Percentiles rank a stretch among this genome's conserved stretches.
These are phyloP conservation scores for Silene coronaria DNA, from an alignment of 179 eudicot species.

Conservation along the genomic window DNA sequence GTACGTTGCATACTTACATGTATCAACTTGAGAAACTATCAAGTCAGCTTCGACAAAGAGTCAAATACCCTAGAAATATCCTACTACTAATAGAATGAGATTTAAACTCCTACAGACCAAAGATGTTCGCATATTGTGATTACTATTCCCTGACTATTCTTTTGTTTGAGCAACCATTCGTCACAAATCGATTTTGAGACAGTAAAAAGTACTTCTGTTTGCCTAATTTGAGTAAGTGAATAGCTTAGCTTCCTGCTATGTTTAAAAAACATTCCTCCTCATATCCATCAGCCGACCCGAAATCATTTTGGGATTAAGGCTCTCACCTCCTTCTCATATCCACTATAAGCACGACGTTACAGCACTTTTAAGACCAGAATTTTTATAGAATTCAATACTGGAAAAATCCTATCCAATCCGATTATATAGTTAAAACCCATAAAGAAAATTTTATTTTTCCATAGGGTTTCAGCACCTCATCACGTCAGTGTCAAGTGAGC, in stretches of 20 bases:
- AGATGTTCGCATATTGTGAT: not conserved
- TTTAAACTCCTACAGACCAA: not conserved
- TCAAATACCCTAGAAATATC: constrained; percentile 16
- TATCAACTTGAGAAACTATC: constrained; percentile 18
- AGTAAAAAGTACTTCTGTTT: not conserved
- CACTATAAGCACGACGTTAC: not conserved
- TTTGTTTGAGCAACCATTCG: not conserved
- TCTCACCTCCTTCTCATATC: too few relatives aligned
- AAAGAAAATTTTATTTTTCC: not conserved
- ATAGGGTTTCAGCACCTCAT: not conserved
- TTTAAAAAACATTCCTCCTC: not conserved
- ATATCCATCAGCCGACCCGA: too few relatives aligned
- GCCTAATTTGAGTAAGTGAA: not conserved
- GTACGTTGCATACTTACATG: constrained; percentile 9
- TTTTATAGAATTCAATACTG: not conserved
- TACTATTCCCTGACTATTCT: not conserved
- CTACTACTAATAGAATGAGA: not conserved
- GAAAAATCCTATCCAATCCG: not conserved
- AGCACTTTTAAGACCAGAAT: not conserved
- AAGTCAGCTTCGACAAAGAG: constrained; percentile 20
- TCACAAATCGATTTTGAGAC: too few relatives aligned
- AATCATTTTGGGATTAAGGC: too few relatives aligned
- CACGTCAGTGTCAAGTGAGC: not conserved
- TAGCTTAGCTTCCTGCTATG: not conserved
- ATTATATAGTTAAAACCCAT: not conserved